Conservation (phyloP, 192 early-diverging fungal genomes). For the Rhizophagus clarus region DNA sequence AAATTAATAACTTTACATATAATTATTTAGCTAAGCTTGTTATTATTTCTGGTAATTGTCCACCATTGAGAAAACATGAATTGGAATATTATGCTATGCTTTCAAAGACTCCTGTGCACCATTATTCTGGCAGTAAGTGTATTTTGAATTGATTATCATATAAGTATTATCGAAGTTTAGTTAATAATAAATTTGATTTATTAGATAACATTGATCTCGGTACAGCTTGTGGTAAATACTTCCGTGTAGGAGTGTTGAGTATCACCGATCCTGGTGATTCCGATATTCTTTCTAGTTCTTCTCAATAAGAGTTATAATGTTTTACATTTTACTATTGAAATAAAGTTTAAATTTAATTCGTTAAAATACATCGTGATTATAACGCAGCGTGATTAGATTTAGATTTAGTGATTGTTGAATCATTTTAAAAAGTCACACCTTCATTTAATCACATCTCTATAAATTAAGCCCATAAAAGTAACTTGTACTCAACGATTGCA, state of each 20-base stretch:
- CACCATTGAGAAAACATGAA: conserved; percentile 99
- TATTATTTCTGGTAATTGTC: conserved; percentile 99
- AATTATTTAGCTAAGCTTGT: conserved; percentile 86
- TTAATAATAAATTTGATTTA: conserved; percentile 25
- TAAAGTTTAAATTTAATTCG: no score
- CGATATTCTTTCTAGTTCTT: conserved; percentile 42
- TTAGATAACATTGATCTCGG: conserved; percentile 97
- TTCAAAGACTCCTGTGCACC: conserved; percentile 99
- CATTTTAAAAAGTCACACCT: no score
- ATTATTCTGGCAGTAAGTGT: conserved; percentile 95
- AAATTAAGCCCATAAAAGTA: background rate
- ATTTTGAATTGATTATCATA: background rate
- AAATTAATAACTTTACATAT: conserved; percentile 22
- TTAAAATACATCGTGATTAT: no score
- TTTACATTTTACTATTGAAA: no score
- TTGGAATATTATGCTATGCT: conserved; percentile 99
- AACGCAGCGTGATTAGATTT: no score
- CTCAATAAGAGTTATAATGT: background rate
- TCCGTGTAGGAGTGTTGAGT: conserved; percentile 89
- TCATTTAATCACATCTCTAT: no score
- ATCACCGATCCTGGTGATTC: conserved; percentile 85
- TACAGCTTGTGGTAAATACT: conserved; percentile 99
- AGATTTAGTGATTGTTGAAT: no score
- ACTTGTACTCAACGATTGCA: background rate
- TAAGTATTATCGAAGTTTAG: conserved; percentile 5